Conservation (phyloP, 2,329 filamentous ascomycete genomes). For the Arthrobotrys conoides region DNA sequence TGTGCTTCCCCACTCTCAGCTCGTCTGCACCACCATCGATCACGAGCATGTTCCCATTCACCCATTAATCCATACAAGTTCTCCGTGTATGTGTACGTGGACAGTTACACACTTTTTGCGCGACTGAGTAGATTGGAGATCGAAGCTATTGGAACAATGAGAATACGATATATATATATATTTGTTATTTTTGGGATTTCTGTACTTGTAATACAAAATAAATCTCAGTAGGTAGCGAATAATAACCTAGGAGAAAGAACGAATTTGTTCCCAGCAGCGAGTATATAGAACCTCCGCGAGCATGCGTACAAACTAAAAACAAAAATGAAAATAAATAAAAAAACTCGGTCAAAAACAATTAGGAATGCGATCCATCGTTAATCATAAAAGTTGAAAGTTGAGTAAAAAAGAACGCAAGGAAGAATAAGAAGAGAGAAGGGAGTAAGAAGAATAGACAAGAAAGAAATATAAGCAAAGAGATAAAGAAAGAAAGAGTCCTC, state of each 20-base stretch:
- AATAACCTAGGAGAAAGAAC: constrained; percentile 56
- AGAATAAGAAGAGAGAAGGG: neutral
- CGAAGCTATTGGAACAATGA: constrained; percentile 12
- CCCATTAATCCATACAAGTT: neutral
- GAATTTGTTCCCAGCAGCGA: constrained; percentile 27
- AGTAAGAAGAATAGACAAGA: neutral
- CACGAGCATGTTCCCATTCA: constrained; percentile 9
- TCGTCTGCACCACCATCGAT: neutral
- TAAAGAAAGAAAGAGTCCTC: constrained; percentile 29
- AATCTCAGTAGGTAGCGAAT: constrained; percentile 56
- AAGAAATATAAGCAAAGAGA: no score
- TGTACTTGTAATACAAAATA: neutral
- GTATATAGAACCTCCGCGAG: constrained; percentile 27
- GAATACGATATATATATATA: neutral
- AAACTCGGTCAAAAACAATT: neutral
- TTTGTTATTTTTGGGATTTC: constrained; percentile 1
- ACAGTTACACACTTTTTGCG: no score
- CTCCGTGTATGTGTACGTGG: no score
- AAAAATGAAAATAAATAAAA: constrained; percentile 2
- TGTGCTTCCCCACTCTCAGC: constrained; percentile 7
- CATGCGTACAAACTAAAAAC: constrained; percentile 47
- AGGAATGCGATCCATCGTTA: constrained; percentile 37
- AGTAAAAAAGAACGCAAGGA: no score
- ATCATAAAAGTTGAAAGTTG: constrained; percentile 20
- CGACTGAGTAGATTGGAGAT: neutral